Base-by-base conservation (phyloP, 2,329 filamentous ascomycete species). In the Achaetomium macrosporum region DNA sequence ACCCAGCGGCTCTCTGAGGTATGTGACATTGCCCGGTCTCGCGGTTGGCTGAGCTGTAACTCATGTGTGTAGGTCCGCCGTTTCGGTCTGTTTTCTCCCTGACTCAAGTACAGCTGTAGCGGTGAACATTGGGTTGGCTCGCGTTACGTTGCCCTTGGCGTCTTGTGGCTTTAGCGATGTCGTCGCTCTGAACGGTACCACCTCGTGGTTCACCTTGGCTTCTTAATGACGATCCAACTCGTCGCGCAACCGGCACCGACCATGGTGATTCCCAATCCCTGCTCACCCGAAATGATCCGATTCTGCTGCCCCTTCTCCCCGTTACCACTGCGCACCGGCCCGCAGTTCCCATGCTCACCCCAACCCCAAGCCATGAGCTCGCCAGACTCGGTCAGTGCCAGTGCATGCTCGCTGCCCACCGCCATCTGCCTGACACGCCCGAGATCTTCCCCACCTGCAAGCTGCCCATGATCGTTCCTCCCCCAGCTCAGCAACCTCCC, bases 291-390 rank as follows among this genome's bases (percentile, higher is more conserved):
- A 19, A 78, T 77, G 64, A 95, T 79, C 54, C 81, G 71, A 64
- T 85, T 90, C 75, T 79, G 88, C 55, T 75, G 76, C 10, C 79
- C 85, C 58, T 84, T 85, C 42, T 90, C 83, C 68, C 88, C 81
- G 46, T 82, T 83, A 56, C 78, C 73, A 16, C 77, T 72, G 56
- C 83, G 81, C 12, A 78, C 74, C 35, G 82, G 80, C 3, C 93
- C 93, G 67, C 93, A 99, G 67, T 99, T 99, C 1, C 93, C 93
- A 71, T 99, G 93, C 70, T 97, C 92, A 2, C 90, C 91, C 93
- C 93, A 99, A 17, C 93, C 93, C 90, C 92, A 97, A 1, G 88
- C 81, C 45, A 95, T 71, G 1, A 96, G 82, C 47, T 84, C 79
- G 1, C 82, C 82, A 17, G 78, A 74, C 10, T 71, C 71, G 0